Evolutionary conservation across 2,329 filamentous ascomycete genomes (phyloP).

Genomic region (Huntiella decipiens): DNA sequence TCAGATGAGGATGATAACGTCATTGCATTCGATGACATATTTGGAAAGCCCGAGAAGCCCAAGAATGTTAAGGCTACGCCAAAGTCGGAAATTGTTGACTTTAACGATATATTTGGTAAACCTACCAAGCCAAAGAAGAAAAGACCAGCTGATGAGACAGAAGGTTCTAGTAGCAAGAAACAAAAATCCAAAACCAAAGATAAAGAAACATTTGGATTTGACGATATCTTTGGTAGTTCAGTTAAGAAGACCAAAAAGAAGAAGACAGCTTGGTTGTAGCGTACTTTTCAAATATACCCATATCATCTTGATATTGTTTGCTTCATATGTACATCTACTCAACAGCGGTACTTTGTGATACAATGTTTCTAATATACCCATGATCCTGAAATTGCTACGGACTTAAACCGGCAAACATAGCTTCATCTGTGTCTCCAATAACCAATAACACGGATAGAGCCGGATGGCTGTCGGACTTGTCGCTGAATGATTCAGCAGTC

Average conservation of each 20-base stretch:
- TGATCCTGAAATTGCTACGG: no score
- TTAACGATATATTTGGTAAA: constrained; percentile 4
- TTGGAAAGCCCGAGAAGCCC: background rate
- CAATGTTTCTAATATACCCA: no score
- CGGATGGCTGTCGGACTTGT: no score
- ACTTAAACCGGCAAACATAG: no score
- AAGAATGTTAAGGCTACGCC: background rate
- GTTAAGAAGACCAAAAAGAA: constrained; percentile 17
- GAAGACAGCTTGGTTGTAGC: constrained; percentile 24
- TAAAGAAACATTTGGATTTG: background rate
- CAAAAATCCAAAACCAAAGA: background rate
- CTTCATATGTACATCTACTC: no score
- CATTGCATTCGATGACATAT: background rate
- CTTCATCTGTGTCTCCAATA: no score
- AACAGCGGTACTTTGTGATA: no score
- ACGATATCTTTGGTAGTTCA: constrained; percentile 6
- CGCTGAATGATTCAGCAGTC: no score
- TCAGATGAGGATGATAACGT: background rate
- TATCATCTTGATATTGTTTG: no score
- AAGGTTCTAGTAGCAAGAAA: background rate
- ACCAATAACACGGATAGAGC: no score
- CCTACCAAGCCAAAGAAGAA: constrained; percentile 2
- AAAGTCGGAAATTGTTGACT: background rate
- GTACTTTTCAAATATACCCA: background rate
- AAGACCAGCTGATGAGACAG: background rate